Percentiles rank a stretch among this genome's conserved stretches.
Evolutionary conservation across 768 basidiomycete species (phyloP).

Genomic region (Crepidotus variabilis): DNA sequence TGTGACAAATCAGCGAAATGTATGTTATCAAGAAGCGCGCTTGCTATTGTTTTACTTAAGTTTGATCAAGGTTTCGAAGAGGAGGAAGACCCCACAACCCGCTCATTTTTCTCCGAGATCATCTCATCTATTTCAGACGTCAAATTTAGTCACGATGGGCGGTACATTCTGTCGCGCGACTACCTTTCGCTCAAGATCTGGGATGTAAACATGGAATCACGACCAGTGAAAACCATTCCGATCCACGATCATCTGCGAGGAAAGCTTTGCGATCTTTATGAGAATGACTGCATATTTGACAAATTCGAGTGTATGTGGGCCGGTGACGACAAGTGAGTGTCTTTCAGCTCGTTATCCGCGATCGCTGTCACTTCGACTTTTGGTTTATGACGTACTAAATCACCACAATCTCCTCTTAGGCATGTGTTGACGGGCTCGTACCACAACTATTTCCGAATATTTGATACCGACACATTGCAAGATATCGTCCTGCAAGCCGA

Average conservation of each 20-base stretch:
- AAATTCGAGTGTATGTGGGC: conserved; percentile 99
- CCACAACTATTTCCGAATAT: conserved; percentile 99
- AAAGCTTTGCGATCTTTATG: conserved; percentile 97
- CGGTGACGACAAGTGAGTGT: conserved; percentile 88
- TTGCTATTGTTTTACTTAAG: conserved; percentile 9
- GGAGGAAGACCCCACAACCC: conserved; percentile 94
- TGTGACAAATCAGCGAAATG: conserved; percentile 97
- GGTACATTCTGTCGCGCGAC: conserved; percentile 95
- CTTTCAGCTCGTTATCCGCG: conserved; percentile 18
- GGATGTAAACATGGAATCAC: conserved; percentile 99
- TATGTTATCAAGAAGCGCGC: conserved; percentile 35
- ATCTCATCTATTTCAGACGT: conserved; percentile 99
- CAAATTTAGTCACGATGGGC: conserved; percentile 96
- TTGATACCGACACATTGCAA: conserved; percentile 81
- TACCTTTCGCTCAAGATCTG: conserved; percentile 98
- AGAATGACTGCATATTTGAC: conserved; percentile 99
- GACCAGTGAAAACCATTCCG: conserved; percentile 94
- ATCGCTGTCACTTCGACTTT: conserved; percentile 3
- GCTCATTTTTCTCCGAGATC: conserved; percentile 99
- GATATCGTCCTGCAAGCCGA: conserved; percentile 97
- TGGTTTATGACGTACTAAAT: conserved; percentile 5
- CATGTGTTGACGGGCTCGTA: conserved; percentile 99
- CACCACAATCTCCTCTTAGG: conserved; percentile 36
- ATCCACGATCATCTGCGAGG: conserved; percentile 98
- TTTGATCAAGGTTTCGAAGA: conserved; percentile 84